Base-by-base conservation (phyloP, 2,329 filamentous ascomycete genomes). In the Cyphellophora europaea region DNA sequence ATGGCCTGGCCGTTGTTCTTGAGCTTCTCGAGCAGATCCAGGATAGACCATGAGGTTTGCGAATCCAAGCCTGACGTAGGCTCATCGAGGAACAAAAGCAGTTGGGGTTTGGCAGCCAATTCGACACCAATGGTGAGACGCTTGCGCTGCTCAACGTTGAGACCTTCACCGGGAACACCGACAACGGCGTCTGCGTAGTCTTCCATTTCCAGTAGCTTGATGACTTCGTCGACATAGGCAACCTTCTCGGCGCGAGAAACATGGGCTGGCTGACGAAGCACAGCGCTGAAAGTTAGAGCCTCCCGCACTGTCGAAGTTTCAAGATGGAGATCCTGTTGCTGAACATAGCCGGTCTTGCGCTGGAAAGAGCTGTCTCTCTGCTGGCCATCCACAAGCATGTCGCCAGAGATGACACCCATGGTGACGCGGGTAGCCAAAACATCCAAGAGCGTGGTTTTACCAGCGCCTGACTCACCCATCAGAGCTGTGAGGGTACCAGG, bases 51-150 rank as follows among this genome's bases (percentile, higher is more conserved):
- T 1, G 87, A 89, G 1, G 88, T 93, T 58, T 94, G 87, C 53
- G 78, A 85, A 59, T 95, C 89, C 13, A 95, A 76, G 66, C 89
- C 89, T 17, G 87, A 94, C 3, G 88, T 95, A 11, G 89, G 89
- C 59, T 96, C 89, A 51, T 96, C 89, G 25, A 95, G 76, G 65
- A 95, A 95, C 30, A 95, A 75, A 42, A 95, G 71, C 34, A 95
- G 69, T 27, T 85, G 79, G 5, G 89, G 89, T 64, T 91, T 94
- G 5, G 89, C 89, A 27, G 86, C 88, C 15, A 96, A 72, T 56
- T 96, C 89, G n/a, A 96, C 88, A 59, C 86, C 89, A 44, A 96
- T 94, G 0, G 88, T 95, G 5, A 95, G 71, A 51, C 86, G 82
- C 55, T 79, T 79, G 12, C 75, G 67, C 54, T 79, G 75, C 53